phyloP scores from a whole-genome alignment of 129 eudicot genomes.

The Helichrysum umbraculigerum region DNA sequence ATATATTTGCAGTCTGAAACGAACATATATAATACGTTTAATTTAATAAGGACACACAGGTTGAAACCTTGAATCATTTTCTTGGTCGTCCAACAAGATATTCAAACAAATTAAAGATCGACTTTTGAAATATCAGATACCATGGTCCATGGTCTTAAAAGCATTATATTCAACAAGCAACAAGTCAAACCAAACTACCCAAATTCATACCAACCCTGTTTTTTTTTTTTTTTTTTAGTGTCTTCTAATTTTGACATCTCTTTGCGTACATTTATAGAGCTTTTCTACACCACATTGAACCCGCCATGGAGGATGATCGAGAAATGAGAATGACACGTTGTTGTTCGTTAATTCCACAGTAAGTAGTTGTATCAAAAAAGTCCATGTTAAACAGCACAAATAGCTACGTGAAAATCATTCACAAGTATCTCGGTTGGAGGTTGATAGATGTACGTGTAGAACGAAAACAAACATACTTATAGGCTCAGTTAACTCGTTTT shows the following conservation, averaged over 20 bases:
- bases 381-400: background rate
- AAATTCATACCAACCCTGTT: too few relatives aligned
- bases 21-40: too few relatives aligned
- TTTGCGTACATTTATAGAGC: background rate
- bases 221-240: background rate
- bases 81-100: too few relatives aligned
- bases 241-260: background rate
- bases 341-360: background rate
- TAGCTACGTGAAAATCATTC: conserved; percentile 1
- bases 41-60: too few relatives aligned
- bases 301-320: background rate
- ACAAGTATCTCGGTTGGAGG: background rate
- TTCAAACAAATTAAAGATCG: too few relatives aligned
- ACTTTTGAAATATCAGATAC: too few relatives aligned
- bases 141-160: too few relatives aligned
- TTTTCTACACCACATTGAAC: background rate
- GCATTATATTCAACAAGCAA: too few relatives aligned
- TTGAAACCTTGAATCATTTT: too few relatives aligned
- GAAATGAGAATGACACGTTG: background rate
- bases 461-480: background rate
- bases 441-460: background rate
- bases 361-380: background rate
- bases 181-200: too few relatives aligned
- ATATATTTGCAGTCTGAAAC: too few relatives aligned
- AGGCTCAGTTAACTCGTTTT: conserved; percentile 3